Conservation (phyloP, 164 flowering plant genomes). For the Kalanchoe fedtschenkoi region DNA sequence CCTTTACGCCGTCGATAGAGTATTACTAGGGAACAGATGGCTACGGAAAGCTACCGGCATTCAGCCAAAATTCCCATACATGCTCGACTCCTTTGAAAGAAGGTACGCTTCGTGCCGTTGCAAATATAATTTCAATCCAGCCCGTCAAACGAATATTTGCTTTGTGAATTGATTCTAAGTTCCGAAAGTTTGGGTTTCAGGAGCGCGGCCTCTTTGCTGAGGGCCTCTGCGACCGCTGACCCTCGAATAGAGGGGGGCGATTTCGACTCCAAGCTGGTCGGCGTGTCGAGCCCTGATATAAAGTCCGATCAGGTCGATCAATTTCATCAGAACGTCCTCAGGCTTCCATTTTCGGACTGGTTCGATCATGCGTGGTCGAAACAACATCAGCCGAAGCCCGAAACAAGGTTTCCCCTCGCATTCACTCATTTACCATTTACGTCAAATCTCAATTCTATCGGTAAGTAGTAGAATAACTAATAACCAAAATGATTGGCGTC, state of each 20-base stretch:
- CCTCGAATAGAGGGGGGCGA: constrained; percentile 14
- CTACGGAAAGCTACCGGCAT: constrained; percentile 82
- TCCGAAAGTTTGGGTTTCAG: constrained; percentile 33
- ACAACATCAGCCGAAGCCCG: constrained; percentile 18
- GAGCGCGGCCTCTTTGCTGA: constrained; percentile 59
- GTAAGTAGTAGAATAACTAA: background rate
- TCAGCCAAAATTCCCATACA: constrained; percentile 90
- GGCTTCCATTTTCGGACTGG: constrained; percentile 62
- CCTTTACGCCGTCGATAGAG: constrained; percentile 66
- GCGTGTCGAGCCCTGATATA: constrained; percentile 15
- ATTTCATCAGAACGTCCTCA: constrained; percentile 18
- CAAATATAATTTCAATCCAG: too few relatives aligned
- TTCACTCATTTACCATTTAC: background rate
- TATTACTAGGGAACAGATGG: constrained; percentile 88
- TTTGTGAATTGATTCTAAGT: background rate
- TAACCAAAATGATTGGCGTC: background rate
- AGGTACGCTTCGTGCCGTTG: constrained; percentile 33
- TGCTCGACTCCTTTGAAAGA: constrained; percentile 85
- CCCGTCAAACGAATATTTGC: background rate
- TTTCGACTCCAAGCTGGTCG: constrained; percentile 11
- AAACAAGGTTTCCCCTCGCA: constrained; percentile 5
- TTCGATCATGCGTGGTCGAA: constrained; percentile 36
- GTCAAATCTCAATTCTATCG: background rate
- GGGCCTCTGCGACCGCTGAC: constrained; percentile 26
- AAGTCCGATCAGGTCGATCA: constrained; percentile 16